phyloP scores from a whole-genome alignment of 176 grass and related monocot species.

The Oryza punctata region DNA sequence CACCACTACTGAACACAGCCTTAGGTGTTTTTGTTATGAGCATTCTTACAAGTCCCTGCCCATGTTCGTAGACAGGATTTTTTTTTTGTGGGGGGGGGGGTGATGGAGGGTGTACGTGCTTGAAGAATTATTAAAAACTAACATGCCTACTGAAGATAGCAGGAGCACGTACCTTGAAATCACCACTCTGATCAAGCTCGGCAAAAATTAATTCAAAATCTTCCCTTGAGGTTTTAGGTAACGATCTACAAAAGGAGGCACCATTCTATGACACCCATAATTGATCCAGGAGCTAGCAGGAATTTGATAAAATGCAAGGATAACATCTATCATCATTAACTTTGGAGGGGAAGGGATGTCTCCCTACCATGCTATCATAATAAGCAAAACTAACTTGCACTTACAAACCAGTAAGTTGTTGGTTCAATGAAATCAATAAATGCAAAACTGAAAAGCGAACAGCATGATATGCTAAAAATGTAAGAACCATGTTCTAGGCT shows the following conservation, averaged over 20 bases:
- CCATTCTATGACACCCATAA: constrained; percentile 32
- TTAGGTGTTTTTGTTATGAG: neutral
- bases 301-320: constrained; percentile 26
- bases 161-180: constrained; percentile 79
- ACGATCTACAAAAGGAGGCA: constrained; percentile 63
- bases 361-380: constrained; percentile 9
- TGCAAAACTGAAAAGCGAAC: neutral
- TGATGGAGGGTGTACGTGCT: neutral
- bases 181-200: constrained; percentile 93
- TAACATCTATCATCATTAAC: neutral
- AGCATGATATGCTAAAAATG: constrained; percentile 3
- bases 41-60: no score
- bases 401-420: neutral
- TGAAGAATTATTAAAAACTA: neutral
- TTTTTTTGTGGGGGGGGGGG: no score
- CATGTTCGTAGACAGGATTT: no score
- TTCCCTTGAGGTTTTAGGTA: constrained; percentile 92
- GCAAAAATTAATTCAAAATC: constrained; percentile 95
- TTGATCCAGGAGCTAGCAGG: constrained; percentile 23
- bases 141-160: constrained; percentile 1
- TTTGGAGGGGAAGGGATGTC: neutral
- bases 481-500: neutral
- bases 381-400: constrained; percentile 3
- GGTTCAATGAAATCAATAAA: neutral
- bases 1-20: neutral